Evolutionary conservation across 1,284 basidiomycete species (phyloP).

Genomic region (Trichosporon sp.): DNA sequence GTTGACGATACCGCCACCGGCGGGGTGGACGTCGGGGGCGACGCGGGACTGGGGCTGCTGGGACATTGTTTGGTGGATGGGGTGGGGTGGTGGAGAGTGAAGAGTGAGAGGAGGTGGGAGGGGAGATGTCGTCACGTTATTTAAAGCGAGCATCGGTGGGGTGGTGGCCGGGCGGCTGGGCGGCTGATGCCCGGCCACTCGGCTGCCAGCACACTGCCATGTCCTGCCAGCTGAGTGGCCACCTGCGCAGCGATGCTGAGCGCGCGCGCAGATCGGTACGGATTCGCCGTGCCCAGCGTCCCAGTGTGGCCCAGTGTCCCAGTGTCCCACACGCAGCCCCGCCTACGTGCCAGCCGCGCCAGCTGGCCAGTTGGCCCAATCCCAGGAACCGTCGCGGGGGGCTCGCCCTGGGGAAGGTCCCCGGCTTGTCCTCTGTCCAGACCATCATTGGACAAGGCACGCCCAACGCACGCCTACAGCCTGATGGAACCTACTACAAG

Average conservation of each 20-base stretch:
- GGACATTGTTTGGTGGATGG: constrained; percentile 17
- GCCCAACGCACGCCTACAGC: neutral
- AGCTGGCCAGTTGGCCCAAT: neutral
- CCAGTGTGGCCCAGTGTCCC: no score
- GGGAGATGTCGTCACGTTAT: constrained; percentile 7
- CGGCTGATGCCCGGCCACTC: neutral
- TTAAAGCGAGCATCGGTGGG: neutral
- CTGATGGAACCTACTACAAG: neutral
- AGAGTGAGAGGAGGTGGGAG: neutral
- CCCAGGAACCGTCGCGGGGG: neutral
- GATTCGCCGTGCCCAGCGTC: no score
- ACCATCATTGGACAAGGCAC: neutral
- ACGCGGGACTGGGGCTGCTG: constrained; percentile 27
- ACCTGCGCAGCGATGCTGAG: no score
- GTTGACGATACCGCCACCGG: constrained; percentile 29
- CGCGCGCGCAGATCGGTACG: no score
- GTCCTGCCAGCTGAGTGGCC: no score
- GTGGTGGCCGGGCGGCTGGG: neutral
- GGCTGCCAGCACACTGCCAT: no score
- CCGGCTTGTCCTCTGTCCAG: neutral
- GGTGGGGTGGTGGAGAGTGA: neutral
- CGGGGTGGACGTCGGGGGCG: constrained; percentile 31
- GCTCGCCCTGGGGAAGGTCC: neutral
- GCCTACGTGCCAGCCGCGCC: no score
- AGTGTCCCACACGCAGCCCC: no score